Evolutionary conservation across 148 eudicot genomes (phyloP), one percentile per base, ranked within the genome.

Genomic region (Linanthus parryae): DNA sequence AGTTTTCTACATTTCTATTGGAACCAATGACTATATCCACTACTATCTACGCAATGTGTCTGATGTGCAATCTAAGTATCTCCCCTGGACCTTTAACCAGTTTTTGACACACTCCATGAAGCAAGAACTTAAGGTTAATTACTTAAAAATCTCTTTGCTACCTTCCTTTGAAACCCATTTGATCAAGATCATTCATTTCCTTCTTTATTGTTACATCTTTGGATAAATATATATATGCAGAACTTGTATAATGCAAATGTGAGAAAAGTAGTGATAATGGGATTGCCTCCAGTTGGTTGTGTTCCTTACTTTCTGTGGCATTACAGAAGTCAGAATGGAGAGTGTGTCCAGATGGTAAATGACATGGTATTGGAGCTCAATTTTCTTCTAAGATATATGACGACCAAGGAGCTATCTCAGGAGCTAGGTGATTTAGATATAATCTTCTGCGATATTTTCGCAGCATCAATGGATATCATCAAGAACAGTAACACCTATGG

Each of bases 231-330:
- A 14, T 5, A 39, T 7, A 27, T 64, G 67, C 63, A 86, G 98
- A 87, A 81, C 62, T 52, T 91, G 69, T 73, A 83, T 50, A 62
- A 59, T 22, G 71, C 68, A 48, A 69, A 69, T 46, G 94, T 75
- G 9, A 81, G 96, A 62, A 81, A 74, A 61, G 76, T 91, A 53
- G 90, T 91, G 62, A 73, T 91, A 40, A 79, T 75, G 80, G 98
- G 98, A 51, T 62, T 87, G 22, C 84, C 96, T 21, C 98, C 98
- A 2, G 71, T 91, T 66, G 98, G 98, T 5, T 91, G 98, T 54
- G 87, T 94, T 44, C 98, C 98, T 51, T 82, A 74, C 69, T 91
- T 83, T 73, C 58, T 91, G 52, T 91, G 84, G 90, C 44, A 57
- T 39, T 75, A 81, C 35, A 55, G 49, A 16, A 91, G 96, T 58